Evolutionary conservation across 2,329 filamentous ascomycete species (phyloP).

Genomic region (Orbilia oligospora): DNA sequence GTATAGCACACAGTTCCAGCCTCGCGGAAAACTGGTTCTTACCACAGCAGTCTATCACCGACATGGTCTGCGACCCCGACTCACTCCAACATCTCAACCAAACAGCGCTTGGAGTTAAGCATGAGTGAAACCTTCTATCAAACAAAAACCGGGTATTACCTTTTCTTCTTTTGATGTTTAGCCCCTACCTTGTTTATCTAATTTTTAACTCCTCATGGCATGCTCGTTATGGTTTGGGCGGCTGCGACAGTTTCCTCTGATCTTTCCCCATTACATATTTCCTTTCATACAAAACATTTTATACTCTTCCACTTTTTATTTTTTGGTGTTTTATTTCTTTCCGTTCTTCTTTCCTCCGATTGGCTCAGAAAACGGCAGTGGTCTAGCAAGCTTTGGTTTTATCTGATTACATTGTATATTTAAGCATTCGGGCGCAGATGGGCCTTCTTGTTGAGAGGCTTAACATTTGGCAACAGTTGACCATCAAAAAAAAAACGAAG

Average conservation of each 20-base stretch:
- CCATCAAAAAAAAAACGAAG: constrained; percentile 21
- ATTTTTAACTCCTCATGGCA: background rate
- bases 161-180: background rate
- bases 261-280: constrained; percentile 5
- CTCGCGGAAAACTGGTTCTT: constrained; percentile 56
- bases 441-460: background rate
- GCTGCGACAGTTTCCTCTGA: background rate
- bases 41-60: constrained; percentile 37
- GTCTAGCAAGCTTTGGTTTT: constrained; percentile 24
- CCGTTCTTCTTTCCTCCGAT: background rate
- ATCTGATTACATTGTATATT: constrained; percentile 23
- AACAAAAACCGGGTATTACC: constrained; percentile 9
- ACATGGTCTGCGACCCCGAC: constrained; percentile 53
- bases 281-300: background rate
- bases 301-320: background rate
- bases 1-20: constrained; percentile 24
- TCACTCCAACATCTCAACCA: constrained; percentile 48
- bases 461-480: background rate
- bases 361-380: constrained; percentile 15
- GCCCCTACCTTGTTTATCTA: background rate
- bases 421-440: constrained; percentile 1
- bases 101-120: constrained; percentile 49
- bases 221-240: constrained; percentile 19
- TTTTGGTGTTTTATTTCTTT: background rate
- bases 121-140: constrained; percentile 29